A percentile compares a stretch with the other conserved stretches of the same genome.
Evolutionary conservation across 345 rosid species (phyloP).

Genomic region (Mallotus nudiflorus): DNA sequence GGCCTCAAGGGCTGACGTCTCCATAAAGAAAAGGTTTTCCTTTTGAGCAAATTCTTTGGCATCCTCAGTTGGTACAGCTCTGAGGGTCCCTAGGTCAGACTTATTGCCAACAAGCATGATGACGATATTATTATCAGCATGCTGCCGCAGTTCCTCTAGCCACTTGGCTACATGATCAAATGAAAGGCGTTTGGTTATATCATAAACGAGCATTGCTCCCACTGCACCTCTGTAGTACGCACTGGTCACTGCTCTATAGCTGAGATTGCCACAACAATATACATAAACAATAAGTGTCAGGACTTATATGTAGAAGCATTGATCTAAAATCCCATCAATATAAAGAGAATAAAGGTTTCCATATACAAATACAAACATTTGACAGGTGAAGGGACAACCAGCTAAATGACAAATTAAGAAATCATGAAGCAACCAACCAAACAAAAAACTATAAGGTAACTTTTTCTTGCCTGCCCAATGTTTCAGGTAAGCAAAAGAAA

Average conservation of each 20-base stretch:
- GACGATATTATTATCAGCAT: slow-evolving; percentile 58
- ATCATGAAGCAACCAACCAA: background rate
- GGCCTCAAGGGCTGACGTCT: slow-evolving; percentile 65
- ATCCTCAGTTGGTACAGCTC: slow-evolving; percentile 59
- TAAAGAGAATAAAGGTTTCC: background rate
- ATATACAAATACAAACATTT: background rate
- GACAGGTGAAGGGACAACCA: background rate
- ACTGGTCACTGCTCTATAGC: slow-evolving; percentile 69
- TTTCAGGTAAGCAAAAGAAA: background rate
- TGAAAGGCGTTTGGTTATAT: slow-evolving; percentile 52
- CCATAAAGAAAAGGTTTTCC: slow-evolving; percentile 60
- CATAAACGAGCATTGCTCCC: slow-evolving; percentile 69
- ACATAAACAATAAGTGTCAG: slow-evolving; percentile 1
- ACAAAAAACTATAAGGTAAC: background rate
- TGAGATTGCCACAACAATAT: slow-evolving; percentile 19
- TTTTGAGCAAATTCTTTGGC: slow-evolving; percentile 59
- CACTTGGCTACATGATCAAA: slow-evolving; percentile 61
- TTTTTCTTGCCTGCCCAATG: background rate
- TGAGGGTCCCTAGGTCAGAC: slow-evolving; percentile 50
- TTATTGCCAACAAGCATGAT: slow-evolving; percentile 67
- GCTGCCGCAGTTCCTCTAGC: slow-evolving; percentile 58
- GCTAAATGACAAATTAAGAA: slow-evolving; percentile 1
- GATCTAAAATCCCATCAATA: background rate
- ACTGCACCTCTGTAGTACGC: slow-evolving; percentile 73
- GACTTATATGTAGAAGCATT: background rate